These are phyloP conservation scores for Salvia hispanica DNA, from an alignment of 257 asterid genomes.

Conservation along the genomic window DNA sequence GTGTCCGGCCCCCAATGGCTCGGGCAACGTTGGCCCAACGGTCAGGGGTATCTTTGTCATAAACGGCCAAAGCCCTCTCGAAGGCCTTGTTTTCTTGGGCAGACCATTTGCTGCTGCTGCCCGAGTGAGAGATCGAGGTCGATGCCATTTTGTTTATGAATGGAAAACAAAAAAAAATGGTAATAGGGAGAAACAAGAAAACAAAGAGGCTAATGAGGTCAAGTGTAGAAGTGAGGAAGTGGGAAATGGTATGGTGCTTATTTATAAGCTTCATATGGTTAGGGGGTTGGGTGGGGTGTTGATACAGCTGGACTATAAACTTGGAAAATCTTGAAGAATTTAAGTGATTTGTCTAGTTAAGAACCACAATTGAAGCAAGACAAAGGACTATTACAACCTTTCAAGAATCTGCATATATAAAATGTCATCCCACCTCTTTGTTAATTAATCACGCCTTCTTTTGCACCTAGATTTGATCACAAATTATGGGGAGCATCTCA, in stretches of 20 bases:
- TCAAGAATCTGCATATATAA: constrained; percentile 23
- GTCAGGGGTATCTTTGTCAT: constrained; percentile 73
- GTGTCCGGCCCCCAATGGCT: constrained; percentile 68
- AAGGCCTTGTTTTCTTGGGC: constrained; percentile 77
- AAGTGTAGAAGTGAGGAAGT: constrained; percentile 9
- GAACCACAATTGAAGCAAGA: constrained; percentile 57
- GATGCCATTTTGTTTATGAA: constrained; percentile 44
- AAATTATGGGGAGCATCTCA: constrained; percentile 17
- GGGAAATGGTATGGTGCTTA: constrained; percentile 32
- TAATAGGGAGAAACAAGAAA: not conserved
- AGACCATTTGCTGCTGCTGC: constrained; percentile 54
- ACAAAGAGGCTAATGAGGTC: not conserved
- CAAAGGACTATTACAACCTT: constrained; percentile 23
- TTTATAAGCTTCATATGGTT: constrained; percentile 38
- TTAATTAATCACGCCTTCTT: not conserved
- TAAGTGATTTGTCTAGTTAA: constrained; percentile 44
- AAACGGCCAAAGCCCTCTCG: constrained; percentile 73
- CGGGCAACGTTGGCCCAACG: constrained; percentile 84
- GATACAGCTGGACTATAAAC: constrained; percentile 41
- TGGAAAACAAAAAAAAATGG: not conserved
- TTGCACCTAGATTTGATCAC: constrained; percentile 10
- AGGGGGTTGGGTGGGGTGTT: constrained; percentile 28
- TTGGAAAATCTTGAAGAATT: constrained; percentile 41
- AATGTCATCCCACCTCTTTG: not conserved
- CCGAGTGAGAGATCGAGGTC: constrained; percentile 40